Evolutionary conservation across 495 filamentous ascomycete species (phyloP), one percentile per base, ranked within the genome.

Genomic region (Corynascus novoguineensis): DNA sequence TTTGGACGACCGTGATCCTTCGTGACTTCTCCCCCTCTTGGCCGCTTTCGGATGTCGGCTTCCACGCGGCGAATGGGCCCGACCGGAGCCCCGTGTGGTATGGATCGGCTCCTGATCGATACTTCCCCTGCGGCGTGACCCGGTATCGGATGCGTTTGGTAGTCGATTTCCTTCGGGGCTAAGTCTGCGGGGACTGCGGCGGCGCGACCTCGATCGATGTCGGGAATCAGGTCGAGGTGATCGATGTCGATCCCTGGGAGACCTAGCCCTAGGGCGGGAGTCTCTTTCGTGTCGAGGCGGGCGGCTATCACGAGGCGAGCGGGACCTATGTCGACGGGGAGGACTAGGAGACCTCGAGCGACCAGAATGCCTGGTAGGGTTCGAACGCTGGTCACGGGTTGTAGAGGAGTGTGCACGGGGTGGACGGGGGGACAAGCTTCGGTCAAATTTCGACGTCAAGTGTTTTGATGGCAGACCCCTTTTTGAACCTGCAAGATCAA

Each of bases 181-280:
- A 5, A 62, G 60, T 17, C 58, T 66, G 19, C 60, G 66, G 32
- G 65, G 55, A 19, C 53, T 64, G 15, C 62, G 66, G 37, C 60
- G 65, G 28, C 64, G 72, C 21, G 74, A 76, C 50, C 64, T 68
- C 15, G 75, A 75, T 22, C 68, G 69, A 48, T 49, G 70, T 37
- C 66, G 64, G 38, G 64, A 67, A 7, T 65, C 65, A 14, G 58
- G 64, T 25, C 41, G 59, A 32, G 68, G 67, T 28, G 73, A 72
- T 40, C 64, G 68, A 49, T 65, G 68, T 52, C 67, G 69, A 42
- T 63, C 60, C 32, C 55, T 57, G 2, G 65, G 63, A 22, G 67
- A 68, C 50, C 55, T 63, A 38, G 55, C 58, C 35, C 60, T 45
- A 37, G 38, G 60, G 25, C 66, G 64, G 15, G 52, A 17, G 0